Percentiles rank a stretch among this genome's conserved stretches.
These are phyloP conservation scores for Cadophora gregata DNA, from an alignment of 2,329 filamentous ascomycete species.

Conservation along the genomic window DNA sequence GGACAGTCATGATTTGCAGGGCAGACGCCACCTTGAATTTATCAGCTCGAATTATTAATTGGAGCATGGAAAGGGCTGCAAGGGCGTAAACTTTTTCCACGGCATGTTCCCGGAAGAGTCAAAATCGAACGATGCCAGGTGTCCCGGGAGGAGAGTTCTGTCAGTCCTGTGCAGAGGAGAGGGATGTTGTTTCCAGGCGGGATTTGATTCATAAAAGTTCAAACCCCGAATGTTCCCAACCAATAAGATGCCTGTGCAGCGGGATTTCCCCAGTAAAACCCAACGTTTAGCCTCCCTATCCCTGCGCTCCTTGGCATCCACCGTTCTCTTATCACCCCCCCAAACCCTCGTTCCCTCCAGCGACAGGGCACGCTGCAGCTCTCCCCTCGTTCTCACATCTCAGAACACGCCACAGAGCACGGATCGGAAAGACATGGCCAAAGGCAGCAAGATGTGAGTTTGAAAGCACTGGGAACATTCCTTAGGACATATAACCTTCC, in stretches of 20 bases:
- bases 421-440: constrained; percentile 15
- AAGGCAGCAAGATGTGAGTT: constrained; percentile 23
- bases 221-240: constrained; percentile 8
- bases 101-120: background rate
- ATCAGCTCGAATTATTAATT: constrained; percentile 3
- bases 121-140: constrained; percentile 7
- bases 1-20: constrained; percentile 6
- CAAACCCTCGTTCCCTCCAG: constrained; percentile 8
- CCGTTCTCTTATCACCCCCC: constrained; percentile 22
- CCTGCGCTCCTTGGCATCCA: constrained; percentile 2
- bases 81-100: background rate
- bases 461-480: background rate
- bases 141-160: background rate
- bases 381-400: constrained; percentile 8
- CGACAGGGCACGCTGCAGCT: constrained; percentile 15
- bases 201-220: constrained; percentile 11
- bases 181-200: background rate
- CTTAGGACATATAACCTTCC: constrained; percentile 15
- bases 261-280: background rate
- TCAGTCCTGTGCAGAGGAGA: background rate
- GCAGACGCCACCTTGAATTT: background rate
- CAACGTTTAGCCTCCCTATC: background rate
- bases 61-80: background rate
- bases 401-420: constrained; percentile 20
- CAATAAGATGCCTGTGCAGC: background rate